These are phyloP conservation scores for Daldinia grandis DNA, from an alignment of 495 filamentous ascomycete species.

Conservation along the genomic window DNA sequence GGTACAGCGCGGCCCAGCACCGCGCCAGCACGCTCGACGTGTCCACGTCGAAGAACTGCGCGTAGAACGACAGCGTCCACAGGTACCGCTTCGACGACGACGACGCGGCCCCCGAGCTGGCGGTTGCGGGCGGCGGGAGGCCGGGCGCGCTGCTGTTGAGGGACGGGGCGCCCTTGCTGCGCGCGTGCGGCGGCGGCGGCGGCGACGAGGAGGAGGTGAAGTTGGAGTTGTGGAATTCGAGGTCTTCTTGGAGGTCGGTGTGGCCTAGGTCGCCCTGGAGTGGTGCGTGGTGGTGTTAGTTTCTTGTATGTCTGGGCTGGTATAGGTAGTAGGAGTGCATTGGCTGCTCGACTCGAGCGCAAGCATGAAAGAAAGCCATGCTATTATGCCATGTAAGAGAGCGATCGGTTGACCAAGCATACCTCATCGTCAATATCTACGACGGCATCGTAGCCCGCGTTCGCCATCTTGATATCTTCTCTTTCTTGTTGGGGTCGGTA, in stretches of 20 bases:
- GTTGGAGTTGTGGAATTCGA: conserved; percentile 94
- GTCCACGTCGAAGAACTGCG: conserved; percentile 97
- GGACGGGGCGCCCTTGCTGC: conserved; percentile 54
- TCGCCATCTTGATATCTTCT: conserved; percentile 66
- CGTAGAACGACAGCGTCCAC: conserved; percentile 93
- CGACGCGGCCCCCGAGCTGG: conserved; percentile 42
- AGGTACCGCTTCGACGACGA: conserved; percentile 80
- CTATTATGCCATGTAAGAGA: background rate
- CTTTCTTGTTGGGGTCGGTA: background rate
- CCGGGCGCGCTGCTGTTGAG: conserved; percentile 25
- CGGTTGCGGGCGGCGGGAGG: background rate
- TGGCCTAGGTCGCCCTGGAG: conserved; percentile 93
- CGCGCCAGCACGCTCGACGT: conserved; percentile 84
- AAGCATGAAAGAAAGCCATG: background rate
- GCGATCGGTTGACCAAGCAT: conserved; percentile 25
- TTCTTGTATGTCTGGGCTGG: background rate
- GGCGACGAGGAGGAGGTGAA: conserved; percentile 60
- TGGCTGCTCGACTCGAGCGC: background rate
- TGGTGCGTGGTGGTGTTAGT: conserved; percentile 5
- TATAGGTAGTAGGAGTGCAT: background rate
- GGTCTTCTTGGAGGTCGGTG: conserved; percentile 97
- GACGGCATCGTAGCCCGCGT: conserved; percentile 93
- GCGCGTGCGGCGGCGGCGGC: conserved; percentile 55
- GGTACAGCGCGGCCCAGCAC: conserved; percentile 84
- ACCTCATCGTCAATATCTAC: conserved; percentile 96